phyloP scores from a whole-genome alignment of 2,329 filamentous ascomycete species.

The Aureobasidium sp. region DNA sequence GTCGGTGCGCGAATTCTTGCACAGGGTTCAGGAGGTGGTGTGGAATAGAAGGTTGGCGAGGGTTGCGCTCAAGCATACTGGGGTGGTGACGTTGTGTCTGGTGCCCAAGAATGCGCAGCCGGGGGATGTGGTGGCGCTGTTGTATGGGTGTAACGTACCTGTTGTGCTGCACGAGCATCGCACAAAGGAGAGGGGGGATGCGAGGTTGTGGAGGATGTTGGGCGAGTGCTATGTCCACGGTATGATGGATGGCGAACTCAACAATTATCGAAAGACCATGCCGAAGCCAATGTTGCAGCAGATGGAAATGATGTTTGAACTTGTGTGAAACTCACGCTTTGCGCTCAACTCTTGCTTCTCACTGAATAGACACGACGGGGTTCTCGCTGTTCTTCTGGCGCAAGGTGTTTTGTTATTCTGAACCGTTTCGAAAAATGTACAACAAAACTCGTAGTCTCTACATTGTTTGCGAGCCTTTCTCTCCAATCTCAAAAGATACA shows the following conservation, averaged over 20 bases:
- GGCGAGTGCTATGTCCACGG: constrained; percentile 28
- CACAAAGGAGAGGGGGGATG: background rate
- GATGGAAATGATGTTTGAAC: background rate
- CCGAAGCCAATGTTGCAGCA: background rate
- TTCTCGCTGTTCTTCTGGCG: no score
- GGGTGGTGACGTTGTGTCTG: background rate
- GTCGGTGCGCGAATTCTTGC: constrained; percentile 1
- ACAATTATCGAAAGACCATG: background rate
- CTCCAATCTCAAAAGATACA: no score
- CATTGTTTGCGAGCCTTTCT: background rate
- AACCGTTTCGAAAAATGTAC: background rate
- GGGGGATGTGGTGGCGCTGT: background rate
- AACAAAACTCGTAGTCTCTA: background rate
- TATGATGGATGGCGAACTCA: constrained; percentile 24
- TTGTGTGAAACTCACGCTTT: no score
- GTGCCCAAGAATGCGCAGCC: background rate
- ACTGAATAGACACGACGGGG: no score
- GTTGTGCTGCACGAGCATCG: background rate
- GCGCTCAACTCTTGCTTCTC: no score
- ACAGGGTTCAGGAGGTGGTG: constrained; percentile 5
- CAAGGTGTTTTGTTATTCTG: no score
- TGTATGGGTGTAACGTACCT: constrained; percentile 10
- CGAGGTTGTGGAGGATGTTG: background rate
- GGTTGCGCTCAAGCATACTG: background rate
- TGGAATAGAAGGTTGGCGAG: background rate